These are phyloP conservation scores for Drechslera avenae DNA, from an alignment of 2,329 filamentous ascomycete genomes.

Conservation along the genomic window DNA sequence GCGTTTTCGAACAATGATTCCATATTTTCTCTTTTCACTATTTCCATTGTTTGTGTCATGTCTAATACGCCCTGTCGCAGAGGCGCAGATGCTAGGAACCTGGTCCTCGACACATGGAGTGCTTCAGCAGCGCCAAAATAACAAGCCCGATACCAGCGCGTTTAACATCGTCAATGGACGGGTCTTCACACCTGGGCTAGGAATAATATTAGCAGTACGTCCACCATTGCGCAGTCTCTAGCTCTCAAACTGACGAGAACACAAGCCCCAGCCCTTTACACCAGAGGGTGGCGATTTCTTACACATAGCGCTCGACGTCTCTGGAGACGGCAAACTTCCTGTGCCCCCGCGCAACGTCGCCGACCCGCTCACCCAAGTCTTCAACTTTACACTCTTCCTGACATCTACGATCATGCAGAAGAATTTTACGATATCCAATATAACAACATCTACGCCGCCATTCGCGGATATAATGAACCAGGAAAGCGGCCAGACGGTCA, in stretches of 20 bases:
- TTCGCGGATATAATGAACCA: slow-evolving; percentile 67
- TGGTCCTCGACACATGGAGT: slow-evolving; percentile 16
- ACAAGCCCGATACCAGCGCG: slow-evolving; percentile 31
- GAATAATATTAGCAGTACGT: slow-evolving; percentile 63
- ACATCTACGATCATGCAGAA: slow-evolving; percentile 66
- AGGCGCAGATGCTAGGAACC: slow-evolving; percentile 38
- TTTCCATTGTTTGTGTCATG: slow-evolving; percentile 23
- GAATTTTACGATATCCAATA: slow-evolving; percentile 72
- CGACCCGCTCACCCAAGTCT: slow-evolving; percentile 62
- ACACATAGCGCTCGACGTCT: slow-evolving; percentile 70
- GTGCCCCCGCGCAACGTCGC: slow-evolving; percentile 59
- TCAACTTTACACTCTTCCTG: slow-evolving; percentile 70
- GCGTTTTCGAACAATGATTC: slow-evolving; percentile 40
- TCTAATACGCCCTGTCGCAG: slow-evolving; percentile 23
- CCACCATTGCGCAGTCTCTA: neutral
- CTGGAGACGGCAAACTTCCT: slow-evolving; percentile 67
- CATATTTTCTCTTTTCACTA: slow-evolving; percentile 16
- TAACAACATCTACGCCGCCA: slow-evolving; percentile 58
- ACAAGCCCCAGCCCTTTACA: slow-evolving; percentile 45
- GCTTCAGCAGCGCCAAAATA: slow-evolving; percentile 24
- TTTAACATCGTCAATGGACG: slow-evolving; percentile 69
- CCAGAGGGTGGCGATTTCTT: slow-evolving; percentile 54
- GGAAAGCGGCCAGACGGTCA: slow-evolving; percentile 71
- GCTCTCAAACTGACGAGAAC: slow-evolving; percentile 11
- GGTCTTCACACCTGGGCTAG: slow-evolving; percentile 71